Conservation (phyloP, 1,284 basidiomycete species). For the Sanghuangporus sanghuang region DNA sequence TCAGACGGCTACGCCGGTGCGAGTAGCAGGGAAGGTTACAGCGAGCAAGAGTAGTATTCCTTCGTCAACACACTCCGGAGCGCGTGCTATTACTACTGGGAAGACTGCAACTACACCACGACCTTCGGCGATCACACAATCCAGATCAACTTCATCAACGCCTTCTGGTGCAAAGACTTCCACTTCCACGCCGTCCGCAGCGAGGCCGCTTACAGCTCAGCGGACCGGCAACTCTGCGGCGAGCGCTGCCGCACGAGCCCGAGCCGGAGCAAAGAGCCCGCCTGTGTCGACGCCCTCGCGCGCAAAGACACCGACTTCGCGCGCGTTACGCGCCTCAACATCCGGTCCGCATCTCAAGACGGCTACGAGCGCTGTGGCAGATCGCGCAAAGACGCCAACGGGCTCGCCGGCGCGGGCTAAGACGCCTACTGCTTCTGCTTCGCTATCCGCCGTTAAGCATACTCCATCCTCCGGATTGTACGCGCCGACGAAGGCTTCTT, state of each 20-base stretch:
- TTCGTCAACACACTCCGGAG: neutral
- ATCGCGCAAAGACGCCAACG: constrained; percentile 42
- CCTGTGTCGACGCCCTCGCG: constrained; percentile 36
- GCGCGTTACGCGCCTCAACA: constrained; percentile 30
- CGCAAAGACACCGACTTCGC: constrained; percentile 37
- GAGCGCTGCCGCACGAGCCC: constrained; percentile 28
- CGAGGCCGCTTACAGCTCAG: constrained; percentile 45
- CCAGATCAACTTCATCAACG: neutral
- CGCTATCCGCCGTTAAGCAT: neutral
- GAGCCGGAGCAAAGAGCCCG: constrained; percentile 37
- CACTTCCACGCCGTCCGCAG: constrained; percentile 25
- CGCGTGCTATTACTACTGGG: constrained; percentile 8
- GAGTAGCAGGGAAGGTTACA: constrained; percentile 7
- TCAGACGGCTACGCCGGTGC: constrained; percentile 1
- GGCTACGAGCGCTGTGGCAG: constrained; percentile 25
- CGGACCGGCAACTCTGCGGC: constrained; percentile 45
- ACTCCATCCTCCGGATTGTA: constrained; percentile 45
- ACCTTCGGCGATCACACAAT: constrained; percentile 22
- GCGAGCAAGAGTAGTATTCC: constrained; percentile 5
- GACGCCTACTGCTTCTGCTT: constrained; percentile 17
- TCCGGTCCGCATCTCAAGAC: constrained; percentile 31
- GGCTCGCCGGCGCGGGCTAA: constrained; percentile 21
- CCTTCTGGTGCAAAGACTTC: constrained; percentile 18
- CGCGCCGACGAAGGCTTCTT: constrained; percentile 73
- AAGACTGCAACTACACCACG: constrained; percentile 14